phyloP scores from a whole-genome alignment of 306 rosid species.

The Inga laurina region DNA sequence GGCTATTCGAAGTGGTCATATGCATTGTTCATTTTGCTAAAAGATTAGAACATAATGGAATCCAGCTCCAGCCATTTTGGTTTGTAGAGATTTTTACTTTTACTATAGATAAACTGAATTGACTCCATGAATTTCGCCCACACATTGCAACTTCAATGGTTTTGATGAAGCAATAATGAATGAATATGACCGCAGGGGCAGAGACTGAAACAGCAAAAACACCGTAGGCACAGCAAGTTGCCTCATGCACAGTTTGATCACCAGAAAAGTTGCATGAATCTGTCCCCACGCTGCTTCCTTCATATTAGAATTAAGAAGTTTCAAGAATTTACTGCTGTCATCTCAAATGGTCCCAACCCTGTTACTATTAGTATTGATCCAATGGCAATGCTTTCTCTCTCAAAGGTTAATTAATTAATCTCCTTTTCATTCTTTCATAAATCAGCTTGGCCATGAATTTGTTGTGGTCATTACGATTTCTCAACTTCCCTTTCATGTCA shows the following conservation, averaged over 20 bases:
- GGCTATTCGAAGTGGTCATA: too few species aligned
- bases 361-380: not conserved
- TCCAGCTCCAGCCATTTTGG: too few species aligned
- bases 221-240: not conserved
- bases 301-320: not conserved
- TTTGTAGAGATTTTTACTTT: too few species aligned
- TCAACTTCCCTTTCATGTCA: conserved; percentile 14
- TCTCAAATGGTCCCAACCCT: not conserved
- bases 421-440: not conserved
- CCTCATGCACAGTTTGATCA: not conserved
- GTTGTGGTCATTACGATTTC: not conserved
- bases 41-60: not conserved
- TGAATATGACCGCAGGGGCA: not conserved
- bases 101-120: not conserved
- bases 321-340: conserved; percentile 15
- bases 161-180: not conserved
- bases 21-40: not conserved
- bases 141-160: not conserved
- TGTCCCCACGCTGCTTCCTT: not conserved
- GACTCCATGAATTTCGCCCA: not conserved
- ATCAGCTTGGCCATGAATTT: not conserved
- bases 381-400: not conserved
- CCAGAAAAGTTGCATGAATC: not conserved
- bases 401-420: not conserved
- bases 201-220: not conserved